Evolutionary conservation across 805 yeast genomes (phyloP).

Genomic region (Starmerella stigmatis): DNA sequence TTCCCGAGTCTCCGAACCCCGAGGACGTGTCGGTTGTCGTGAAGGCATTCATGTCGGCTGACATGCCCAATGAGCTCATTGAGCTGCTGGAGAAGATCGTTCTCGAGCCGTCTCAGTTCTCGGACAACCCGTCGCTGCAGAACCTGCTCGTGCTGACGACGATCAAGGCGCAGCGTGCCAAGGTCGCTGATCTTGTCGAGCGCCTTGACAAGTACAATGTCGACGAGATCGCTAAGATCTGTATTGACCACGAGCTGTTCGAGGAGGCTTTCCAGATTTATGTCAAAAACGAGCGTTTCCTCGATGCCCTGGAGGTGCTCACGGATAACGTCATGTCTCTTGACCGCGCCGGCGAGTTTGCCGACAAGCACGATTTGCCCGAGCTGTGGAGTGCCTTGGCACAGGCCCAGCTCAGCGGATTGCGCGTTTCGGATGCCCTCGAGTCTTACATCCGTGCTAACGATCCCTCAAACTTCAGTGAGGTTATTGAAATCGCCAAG

Average conservation of each 20-base stretch:
- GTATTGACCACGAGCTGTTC: conserved; percentile 74
- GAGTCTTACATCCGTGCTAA: conserved; percentile 84
- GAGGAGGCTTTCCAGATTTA: conserved; percentile 95
- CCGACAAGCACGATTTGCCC: conserved; percentile 75
- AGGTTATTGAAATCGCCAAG: conserved; percentile 88
- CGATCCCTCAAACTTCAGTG: conserved; percentile 80
- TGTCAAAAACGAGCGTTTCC: conserved; percentile 65
- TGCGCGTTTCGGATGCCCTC: conserved; percentile 84
- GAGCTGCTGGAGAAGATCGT: conserved; percentile 93
- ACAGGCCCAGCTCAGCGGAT: conserved; percentile 88
- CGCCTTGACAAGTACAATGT: conserved; percentile 86
- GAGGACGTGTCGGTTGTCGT: conserved; percentile 86
- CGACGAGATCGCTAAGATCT: conserved; percentile 82
- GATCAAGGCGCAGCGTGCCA: conserved; percentile 83
- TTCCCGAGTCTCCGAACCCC: conserved; percentile 93
- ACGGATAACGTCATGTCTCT: conserved; percentile 88
- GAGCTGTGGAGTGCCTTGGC: conserved; percentile 94
- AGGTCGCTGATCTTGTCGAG: conserved; percentile 74
- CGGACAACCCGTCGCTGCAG: conserved; percentile 88
- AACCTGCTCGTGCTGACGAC: conserved; percentile 89
- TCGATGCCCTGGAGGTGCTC: conserved; percentile 77
- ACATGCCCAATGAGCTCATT: conserved; percentile 82
- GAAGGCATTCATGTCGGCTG: conserved; percentile 94
- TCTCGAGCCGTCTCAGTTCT: conserved; percentile 93
- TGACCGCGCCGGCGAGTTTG: conserved; percentile 88